Percentiles rank a stretch among this genome's conserved stretches.
These are phyloP conservation scores for Stentor coeruleus DNA, from an alignment of 73 alveolate species.

Conservation along the genomic window DNA sequence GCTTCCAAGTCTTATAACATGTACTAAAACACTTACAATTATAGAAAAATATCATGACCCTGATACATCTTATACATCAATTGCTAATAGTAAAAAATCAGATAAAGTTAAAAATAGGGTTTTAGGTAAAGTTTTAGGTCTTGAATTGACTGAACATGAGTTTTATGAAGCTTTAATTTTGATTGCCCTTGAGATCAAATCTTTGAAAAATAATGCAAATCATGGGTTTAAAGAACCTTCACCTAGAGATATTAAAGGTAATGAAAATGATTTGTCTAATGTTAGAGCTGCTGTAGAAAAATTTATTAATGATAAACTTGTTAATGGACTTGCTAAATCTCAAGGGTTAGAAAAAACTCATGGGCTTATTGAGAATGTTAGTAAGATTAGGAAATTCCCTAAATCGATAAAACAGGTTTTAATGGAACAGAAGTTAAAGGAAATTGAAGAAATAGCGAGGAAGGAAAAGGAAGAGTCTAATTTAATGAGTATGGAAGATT, in stretches of 20 bases:
- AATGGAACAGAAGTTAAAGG: background rate
- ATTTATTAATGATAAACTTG: background rate
- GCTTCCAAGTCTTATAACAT: background rate
- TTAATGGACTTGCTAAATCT: conserved; percentile 7
- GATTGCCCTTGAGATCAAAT: background rate
- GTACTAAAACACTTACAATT: background rate
- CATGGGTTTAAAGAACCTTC: too few relatives aligned
- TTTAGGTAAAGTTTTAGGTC: background rate
- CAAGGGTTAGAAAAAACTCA: background rate
- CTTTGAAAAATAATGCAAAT: too few relatives aligned
- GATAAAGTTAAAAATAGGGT: conserved; percentile 21
- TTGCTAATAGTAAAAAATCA: background rate
- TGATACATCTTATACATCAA: background rate
- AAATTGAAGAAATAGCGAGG: background rate
- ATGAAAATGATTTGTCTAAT: background rate
- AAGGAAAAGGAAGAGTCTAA: background rate
- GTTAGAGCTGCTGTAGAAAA: conserved; percentile 9
- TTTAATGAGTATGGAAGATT: background rate
- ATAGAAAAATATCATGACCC: conserved; percentile 10
- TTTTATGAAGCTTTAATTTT: conserved; percentile 6
- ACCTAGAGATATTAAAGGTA: background rate
- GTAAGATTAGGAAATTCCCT: background rate
- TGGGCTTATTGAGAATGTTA: background rate
- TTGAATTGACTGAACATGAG: conserved; percentile 13
- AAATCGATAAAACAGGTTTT: background rate